phyloP scores from a whole-genome alignment of 2,329 filamentous ascomycete genomes.

The Nigrospora osmanthi region DNA sequence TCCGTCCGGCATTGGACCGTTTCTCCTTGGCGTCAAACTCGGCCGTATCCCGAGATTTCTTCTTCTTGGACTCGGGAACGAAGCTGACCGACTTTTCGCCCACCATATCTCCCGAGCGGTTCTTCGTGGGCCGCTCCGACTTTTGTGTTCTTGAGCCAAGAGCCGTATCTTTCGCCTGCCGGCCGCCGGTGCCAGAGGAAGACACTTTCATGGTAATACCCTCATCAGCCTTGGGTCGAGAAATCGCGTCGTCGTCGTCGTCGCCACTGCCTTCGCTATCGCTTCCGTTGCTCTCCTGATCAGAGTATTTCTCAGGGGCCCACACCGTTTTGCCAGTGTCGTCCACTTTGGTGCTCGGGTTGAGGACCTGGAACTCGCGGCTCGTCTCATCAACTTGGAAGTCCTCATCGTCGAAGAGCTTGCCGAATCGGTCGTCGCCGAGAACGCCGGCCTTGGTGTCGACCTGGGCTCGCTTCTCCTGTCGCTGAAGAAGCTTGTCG shows the following conservation, averaged over 20 bases:
- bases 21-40: conserved; percentile 12
- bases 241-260: conserved; percentile 26
- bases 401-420: conserved; percentile 86
- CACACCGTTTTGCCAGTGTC: conserved; percentile 2
- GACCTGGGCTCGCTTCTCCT: conserved; percentile 50
- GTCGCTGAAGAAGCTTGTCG: conserved; percentile 63
- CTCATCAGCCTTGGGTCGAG: conserved; percentile 15
- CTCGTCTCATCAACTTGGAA: conserved; percentile 88
- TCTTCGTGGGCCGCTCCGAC: conserved; percentile 35
- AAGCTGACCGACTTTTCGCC: conserved; percentile 68
- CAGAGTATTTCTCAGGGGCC: not conserved
- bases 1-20: conserved; percentile 45
- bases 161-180: conserved; percentile 45
- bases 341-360: conserved; percentile 68
- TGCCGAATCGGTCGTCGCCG: conserved; percentile 77
- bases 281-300: conserved; percentile 13
- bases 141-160: conserved; percentile 49
- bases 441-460: conserved; percentile 61
- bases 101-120: conserved; percentile 39
- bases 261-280: conserved; percentile 29
- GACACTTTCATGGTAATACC: conserved; percentile 59
- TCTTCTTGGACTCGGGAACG: conserved; percentile 51
- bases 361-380: conserved; percentile 79
- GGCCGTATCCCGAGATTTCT: conserved; percentile 23
- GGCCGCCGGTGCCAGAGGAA: conserved; percentile 52